phyloP scores from a whole-genome alignment of 2,329 filamentous ascomycete species.

The Exutisphaerella laricina region DNA sequence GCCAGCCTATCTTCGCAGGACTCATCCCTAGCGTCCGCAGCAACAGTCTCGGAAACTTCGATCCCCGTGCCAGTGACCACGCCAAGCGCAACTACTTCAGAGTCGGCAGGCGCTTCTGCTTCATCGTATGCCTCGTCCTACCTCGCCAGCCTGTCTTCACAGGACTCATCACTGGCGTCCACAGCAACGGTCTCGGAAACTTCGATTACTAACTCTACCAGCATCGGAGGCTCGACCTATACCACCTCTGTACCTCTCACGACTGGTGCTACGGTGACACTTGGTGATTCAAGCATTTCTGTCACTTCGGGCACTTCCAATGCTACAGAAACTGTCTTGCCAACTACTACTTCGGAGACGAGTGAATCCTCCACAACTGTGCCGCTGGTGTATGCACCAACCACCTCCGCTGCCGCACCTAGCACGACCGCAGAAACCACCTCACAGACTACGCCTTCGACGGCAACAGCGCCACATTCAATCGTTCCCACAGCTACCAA shows the following conservation, averaged over 20 bases:
- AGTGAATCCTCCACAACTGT: slow-evolving; percentile 5
- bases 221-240: slow-evolving; percentile 8
- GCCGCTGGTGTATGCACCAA: neutral
- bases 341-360: slow-evolving; percentile 1
- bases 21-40: neutral
- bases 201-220: too few relatives aligned
- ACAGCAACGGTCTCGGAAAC: slow-evolving; percentile 10
- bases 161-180: neutral
- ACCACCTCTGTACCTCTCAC: slow-evolving; percentile 17
- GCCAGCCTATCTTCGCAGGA: neutral
- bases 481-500: slow-evolving; percentile 45
- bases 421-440: slow-evolving; percentile 2
- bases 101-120: slow-evolving; percentile 16
- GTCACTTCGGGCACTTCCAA: neutral
- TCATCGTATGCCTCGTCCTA: neutral
- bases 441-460: slow-evolving; percentile 11
- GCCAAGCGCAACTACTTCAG: slow-evolving; percentile 8
- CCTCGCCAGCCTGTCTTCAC: neutral
- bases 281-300: slow-evolving; percentile 8
- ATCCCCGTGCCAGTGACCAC: slow-evolving; percentile 21
- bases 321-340: slow-evolving; percentile 1
- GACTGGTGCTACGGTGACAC: slow-evolving; percentile 14
- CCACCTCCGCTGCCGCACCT: slow-evolving; percentile 3
- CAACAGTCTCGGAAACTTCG: slow-evolving; percentile 10
- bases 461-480: slow-evolving; percentile 32